A percentile compares a stretch with the other conserved stretches of the same genome.
Evolutionary conservation across 2,329 filamentous ascomycete genomes (phyloP).

Genomic region (Truncatella angustata): DNA sequence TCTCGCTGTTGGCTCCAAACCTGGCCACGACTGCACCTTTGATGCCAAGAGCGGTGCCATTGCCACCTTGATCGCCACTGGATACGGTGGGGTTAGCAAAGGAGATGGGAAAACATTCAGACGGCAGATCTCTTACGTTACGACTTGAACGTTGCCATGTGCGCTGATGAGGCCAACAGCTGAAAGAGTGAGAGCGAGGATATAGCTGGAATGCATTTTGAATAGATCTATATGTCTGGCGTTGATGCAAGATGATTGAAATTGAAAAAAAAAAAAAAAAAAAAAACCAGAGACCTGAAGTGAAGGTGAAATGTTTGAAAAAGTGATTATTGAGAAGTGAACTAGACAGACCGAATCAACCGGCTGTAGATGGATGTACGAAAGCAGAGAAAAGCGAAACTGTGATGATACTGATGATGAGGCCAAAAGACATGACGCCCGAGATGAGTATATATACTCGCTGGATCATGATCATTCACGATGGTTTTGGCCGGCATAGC

Average conservation of each 20-base stretch:
- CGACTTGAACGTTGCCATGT: conserved; percentile 16
- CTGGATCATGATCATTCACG: conserved; percentile 1
- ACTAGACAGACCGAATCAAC: conserved; percentile 13
- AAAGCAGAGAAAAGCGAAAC: conserved; percentile 7
- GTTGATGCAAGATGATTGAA: conserved; percentile 2
- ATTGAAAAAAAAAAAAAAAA: neutral
- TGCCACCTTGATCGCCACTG: conserved; percentile 17
- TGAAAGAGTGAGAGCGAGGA: conserved; percentile 12
- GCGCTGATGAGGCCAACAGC: conserved; percentile 8
- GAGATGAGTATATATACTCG: conserved; percentile 9
- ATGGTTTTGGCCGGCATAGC: neutral
- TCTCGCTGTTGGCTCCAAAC: conserved; percentile 20
- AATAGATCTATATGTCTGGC: neutral
- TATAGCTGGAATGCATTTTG: conserved; percentile 14
- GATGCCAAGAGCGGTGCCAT: conserved; percentile 16
- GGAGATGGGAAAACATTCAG: neutral
- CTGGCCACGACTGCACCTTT: conserved; percentile 20
- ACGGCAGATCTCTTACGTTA: conserved; percentile 1
- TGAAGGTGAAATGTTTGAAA: too few relatives aligned
- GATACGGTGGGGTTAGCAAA: neutral
- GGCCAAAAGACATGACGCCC: too few relatives aligned
- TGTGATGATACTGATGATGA: conserved; percentile 9
- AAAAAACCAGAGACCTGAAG: too few relatives aligned
- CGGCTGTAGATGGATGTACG: conserved; percentile 7
- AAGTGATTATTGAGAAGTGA: conserved; percentile 12